Percentiles rank a stretch among this genome's conserved stretches.
Conservation (phyloP, 257 asterid genomes). For the Osmanthus fragrans region DNA sequence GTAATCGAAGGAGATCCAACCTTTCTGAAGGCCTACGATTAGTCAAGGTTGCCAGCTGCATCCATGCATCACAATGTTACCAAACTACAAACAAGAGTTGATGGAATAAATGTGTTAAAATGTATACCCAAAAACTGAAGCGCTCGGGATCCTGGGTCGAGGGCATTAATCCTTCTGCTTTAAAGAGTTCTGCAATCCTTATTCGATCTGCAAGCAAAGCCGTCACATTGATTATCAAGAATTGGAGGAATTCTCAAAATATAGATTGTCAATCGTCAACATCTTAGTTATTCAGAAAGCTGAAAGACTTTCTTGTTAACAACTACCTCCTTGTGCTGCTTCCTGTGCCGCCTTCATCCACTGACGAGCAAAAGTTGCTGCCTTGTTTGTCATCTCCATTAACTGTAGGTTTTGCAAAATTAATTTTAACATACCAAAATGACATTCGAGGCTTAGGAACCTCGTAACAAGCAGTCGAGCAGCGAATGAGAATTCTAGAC, state of each 20-base stretch:
- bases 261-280: neutral
- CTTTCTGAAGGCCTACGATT: conserved; percentile 85
- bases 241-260: neutral
- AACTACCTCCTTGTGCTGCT: conserved; percentile 78
- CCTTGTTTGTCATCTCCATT: conserved; percentile 60
- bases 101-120: conserved; percentile 12
- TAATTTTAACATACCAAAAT: conserved; percentile 15
- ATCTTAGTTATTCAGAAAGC: neutral
- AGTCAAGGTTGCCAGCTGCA: conserved; percentile 83
- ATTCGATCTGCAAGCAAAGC: conserved; percentile 55
- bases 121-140: conserved; percentile 93
- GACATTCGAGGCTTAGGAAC: conserved; percentile 4
- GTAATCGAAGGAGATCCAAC: conserved; percentile 74
- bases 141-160: conserved; percentile 74
- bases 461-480: neutral
- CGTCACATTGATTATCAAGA: conserved; percentile 16
- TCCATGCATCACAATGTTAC: conserved; percentile 17
- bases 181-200: conserved; percentile 79
- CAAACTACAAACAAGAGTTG: neutral
- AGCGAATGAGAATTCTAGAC: conserved; percentile 2
- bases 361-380: conserved; percentile 67
- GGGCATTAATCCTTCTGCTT: conserved; percentile 92
- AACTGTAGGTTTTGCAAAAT: conserved; percentile 48
- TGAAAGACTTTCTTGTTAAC: neutral
- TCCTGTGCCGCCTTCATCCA: conserved; percentile 84